Evolutionary conservation across 1,284 basidiomycete genomes (phyloP).

Genomic region (Bjerkandera adusta): DNA sequence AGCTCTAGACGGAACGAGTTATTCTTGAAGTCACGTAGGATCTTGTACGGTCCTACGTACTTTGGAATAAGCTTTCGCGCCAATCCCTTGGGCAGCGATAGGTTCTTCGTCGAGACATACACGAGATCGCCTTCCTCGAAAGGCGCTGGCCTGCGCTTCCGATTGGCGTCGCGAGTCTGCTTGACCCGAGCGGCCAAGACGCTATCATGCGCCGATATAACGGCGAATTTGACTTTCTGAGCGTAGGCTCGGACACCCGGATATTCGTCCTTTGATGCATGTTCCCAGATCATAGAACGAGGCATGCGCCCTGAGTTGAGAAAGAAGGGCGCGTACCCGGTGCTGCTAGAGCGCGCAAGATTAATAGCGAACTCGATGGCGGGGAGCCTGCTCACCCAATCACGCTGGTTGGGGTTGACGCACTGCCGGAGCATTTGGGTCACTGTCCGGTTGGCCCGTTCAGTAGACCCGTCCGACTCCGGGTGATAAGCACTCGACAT

Average conservation of each 20-base stretch:
- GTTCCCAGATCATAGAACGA: conserved; percentile 28
- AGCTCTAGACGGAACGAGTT: conserved; percentile 29
- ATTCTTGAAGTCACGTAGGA: conserved; percentile 26
- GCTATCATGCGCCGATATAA: conserved; percentile 25
- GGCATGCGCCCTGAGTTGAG: conserved; percentile 35
- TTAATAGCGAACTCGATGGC: conserved; percentile 37
- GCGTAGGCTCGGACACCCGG: conserved; percentile 21
- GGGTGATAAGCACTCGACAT: conserved; percentile 46
- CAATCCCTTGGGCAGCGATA: conserved; percentile 28
- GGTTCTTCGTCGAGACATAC: conserved; percentile 36
- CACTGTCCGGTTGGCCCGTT: conserved; percentile 37
- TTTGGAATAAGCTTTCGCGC: conserved; percentile 34
- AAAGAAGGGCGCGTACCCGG: conserved; percentile 34
- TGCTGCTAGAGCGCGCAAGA: conserved; percentile 31
- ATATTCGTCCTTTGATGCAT: conserved; percentile 22
- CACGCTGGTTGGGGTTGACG: conserved; percentile 30
- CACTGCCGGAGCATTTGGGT: conserved; percentile 37
- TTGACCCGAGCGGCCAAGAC: conserved; percentile 30
- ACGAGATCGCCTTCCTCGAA: conserved; percentile 27
- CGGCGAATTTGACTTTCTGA: conserved; percentile 12
- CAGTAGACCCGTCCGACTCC: conserved; percentile 39
- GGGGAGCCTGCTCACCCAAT: conserved; percentile 37
- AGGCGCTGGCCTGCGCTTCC: conserved; percentile 8
- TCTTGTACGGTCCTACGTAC: conserved; percentile 32
- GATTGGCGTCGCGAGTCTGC: conserved; percentile 25